These are phyloP conservation scores for Xerocomus potaroensis DNA, from an alignment of 768 basidiomycete genomes.

Conservation along the genomic window DNA sequence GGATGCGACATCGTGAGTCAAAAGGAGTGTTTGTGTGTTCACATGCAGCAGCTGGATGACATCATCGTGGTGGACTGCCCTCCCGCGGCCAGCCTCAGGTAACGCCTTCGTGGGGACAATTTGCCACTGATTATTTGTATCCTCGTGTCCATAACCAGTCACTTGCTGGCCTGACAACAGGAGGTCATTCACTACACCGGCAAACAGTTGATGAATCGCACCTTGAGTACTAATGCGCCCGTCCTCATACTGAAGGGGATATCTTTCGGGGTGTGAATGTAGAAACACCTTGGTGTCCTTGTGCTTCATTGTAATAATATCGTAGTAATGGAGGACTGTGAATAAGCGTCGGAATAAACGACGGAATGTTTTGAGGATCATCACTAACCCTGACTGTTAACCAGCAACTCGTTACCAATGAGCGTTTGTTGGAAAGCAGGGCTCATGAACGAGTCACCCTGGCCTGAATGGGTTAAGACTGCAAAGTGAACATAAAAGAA, in stretches of 20 bases:
- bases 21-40: constrained; percentile 72
- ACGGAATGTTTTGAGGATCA: not conserved
- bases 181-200: not conserved
- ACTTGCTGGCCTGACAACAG: constrained; percentile 77
- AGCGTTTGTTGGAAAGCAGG: constrained; percentile 97
- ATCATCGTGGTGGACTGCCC: constrained; percentile 88
- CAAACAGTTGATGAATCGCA: constrained; percentile 15
- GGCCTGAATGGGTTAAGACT: constrained; percentile 81
- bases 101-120: constrained; percentile 92
- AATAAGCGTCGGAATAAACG: constrained; percentile 2
- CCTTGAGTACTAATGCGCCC: constrained; percentile 94
- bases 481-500: constrained; percentile 97
- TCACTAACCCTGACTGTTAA: constrained; percentile 82
- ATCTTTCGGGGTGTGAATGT: constrained; percentile 88
- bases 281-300: constrained; percentile 91
- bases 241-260: constrained; percentile 93
- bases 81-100: constrained; percentile 89
- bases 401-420: constrained; percentile 82
- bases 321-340: constrained; percentile 90
- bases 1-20: constrained; percentile 97
- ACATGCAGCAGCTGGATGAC: constrained; percentile 86
- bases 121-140: constrained; percentile 95
- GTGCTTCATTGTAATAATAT: constrained; percentile 82
- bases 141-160: constrained; percentile 91
- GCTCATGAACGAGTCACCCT: constrained; percentile 96